Evolutionary conservation across 1,284 basidiomycete species (phyloP), one percentile per base, ranked within the genome.

Genomic region (Trichosporon faecale): DNA sequence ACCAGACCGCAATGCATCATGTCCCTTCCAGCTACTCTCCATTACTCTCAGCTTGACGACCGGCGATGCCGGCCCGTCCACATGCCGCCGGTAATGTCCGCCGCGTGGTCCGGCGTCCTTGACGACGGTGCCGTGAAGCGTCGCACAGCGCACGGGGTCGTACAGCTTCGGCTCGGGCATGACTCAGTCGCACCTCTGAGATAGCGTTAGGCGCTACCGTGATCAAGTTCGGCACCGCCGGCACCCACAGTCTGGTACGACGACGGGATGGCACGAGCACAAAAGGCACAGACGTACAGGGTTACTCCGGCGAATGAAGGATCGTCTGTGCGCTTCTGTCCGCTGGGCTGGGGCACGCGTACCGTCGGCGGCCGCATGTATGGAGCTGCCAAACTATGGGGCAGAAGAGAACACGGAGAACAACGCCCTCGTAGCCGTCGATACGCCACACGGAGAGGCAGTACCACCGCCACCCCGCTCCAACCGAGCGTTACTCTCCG

Each of bases 141-240:
- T 9, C 49, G 49, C 25, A 18, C 9, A 9, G 11, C 14, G 11
- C 35, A n/a, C n/a, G 40, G 40, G 7, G 40, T 44, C 40, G 40
- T 14, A 44, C 40, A 3, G 11, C 40, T 14, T 44, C 40, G 40
- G 40, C 40, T n/a, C n/a, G 11, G 31, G 35, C 49, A 25, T 23
- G 49, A 52, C 1, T 52, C 49, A 25, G 49, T 21, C 21, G 49
- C 49, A 52, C 49, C 8, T 11, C 9, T 18, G 23, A 52, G 49
- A 52, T 52, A 52, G 49, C 49, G 49, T 52, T 52, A 52, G 49
- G 49, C 49, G 49, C n/a, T 52, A 52, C 49, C 49, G 49, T 52
- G 40, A 44, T 44, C 11, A 9, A 7, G 49, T 23, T 12, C 49
- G 49, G 49, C 46, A 49, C 46, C 33, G 40, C 9, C 40, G 40